Base-by-base conservation (phyloP, 2,329 filamentous ascomycete species). In the Claviceps monticola region DNA sequence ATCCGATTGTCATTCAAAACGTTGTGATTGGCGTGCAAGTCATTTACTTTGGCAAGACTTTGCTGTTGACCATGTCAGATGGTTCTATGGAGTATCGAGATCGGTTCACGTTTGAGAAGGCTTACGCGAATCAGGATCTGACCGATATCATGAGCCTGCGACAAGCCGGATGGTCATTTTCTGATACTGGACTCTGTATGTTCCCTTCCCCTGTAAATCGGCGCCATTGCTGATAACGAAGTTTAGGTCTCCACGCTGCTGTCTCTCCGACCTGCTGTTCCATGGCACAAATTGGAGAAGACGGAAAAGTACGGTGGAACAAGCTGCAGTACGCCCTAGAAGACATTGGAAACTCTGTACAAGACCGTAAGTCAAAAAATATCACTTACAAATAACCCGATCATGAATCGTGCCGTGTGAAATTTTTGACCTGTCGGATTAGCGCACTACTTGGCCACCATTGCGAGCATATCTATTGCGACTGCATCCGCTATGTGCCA, bases 11-110 rank as follows among this genome's bases (percentile, higher is more conserved):
- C 43, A 71, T 86, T 36, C 79, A 85, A 57, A 89, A 88, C 62
- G 74, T 86, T 23, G 71, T 90, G 1, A 67, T 95, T 41, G 78
- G 79, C 0, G 71, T 93, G 34, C 78, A 84, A 46, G 71, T 80
- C 2, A 73, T 86, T 17, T 84, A 85, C 58, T 80, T 84, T 54
- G 84, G 86, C 48, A 88, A 81, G 53, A 74, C 85, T 2, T 56
- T 95, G 2, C 82, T 84, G 34, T 73, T 95, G 53, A 76, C 78
- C 26, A 87, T 87, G 59, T 86, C 86, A 55, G 89, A 95, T 62
- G 87, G 90, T 11, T 84, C 82, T 0, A 73, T 94, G 3, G 83
- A 93, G 58, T 87, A 91, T 65, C 80, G 87, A 52, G 86, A 94
- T 61, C 79, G 88, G 11, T 74, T 78, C 47, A 86, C 80, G 0